phyloP scores from a whole-genome alignment of 345 rosid species.

The Euphorbia tirucalli region DNA sequence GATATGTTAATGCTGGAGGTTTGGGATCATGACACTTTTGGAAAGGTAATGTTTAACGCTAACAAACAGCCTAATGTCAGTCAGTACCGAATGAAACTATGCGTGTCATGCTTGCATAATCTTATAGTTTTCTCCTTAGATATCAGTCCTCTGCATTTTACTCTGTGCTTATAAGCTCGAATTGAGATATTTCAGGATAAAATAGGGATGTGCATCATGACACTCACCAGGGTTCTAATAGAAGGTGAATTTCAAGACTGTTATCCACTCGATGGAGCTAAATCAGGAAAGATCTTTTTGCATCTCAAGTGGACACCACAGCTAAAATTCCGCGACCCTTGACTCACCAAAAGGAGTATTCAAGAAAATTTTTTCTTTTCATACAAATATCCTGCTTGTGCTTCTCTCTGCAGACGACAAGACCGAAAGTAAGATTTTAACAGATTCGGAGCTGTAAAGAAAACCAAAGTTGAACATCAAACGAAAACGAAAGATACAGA shows the following conservation, averaged over 20 bases:
- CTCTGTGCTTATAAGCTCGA: neutral
- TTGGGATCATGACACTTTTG: constrained; percentile 84
- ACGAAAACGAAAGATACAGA: neutral
- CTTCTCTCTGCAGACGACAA: neutral
- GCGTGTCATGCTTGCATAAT: too few relatives aligned
- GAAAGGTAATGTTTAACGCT: constrained; percentile 36
- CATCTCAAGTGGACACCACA: constrained; percentile 79
- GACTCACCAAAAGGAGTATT: constrained; percentile 5
- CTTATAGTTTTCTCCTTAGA: too few relatives aligned
- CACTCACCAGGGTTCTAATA: constrained; percentile 69
- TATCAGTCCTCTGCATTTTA: neutral
- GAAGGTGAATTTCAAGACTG: constrained; percentile 73
- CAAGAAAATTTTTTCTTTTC: neutral
- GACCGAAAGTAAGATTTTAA: neutral
- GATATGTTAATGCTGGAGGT: constrained; percentile 74
- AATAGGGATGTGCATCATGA: constrained; percentile 80
- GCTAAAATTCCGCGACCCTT: constrained; percentile 52
- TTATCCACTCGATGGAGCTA: constrained; percentile 54
- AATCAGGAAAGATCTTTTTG: constrained; percentile 64
- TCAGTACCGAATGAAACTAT: neutral
- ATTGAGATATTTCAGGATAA: constrained; percentile 49
- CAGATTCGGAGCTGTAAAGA: constrained; percentile 4
- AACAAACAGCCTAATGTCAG: neutral
- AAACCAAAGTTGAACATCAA: neutral
- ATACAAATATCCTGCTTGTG: too few relatives aligned